phyloP scores from a whole-genome alignment of 1,284 basidiomycete genomes.

The Cutaneotrichosporon curvatum region DNA sequence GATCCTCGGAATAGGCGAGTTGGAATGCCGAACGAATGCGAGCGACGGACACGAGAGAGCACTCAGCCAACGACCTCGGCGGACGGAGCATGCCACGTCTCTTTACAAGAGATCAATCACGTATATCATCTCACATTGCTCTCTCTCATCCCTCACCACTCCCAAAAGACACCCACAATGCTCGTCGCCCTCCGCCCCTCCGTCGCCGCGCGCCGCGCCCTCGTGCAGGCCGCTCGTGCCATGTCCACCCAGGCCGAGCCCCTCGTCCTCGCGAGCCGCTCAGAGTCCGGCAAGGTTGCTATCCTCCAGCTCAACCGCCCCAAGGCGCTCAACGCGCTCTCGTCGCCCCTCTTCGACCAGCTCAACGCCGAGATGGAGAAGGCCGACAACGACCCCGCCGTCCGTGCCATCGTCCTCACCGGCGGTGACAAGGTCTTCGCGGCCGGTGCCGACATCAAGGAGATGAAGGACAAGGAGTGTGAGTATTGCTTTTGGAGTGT shows the following conservation, averaged over 20 bases:
- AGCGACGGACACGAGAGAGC: too few relatives aligned
- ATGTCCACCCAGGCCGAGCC: constrained; percentile 36
- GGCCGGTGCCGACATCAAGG: constrained; percentile 57
- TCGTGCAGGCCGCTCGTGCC: constrained; percentile 19
- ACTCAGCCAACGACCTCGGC: too few relatives aligned
- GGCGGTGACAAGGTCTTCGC: constrained; percentile 92
- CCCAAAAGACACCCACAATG: constrained; percentile 8
- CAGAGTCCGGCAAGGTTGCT: constrained; percentile 54
- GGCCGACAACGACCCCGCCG: constrained; percentile 63
- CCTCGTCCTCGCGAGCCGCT: constrained; percentile 40
- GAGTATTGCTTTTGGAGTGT: constrained; percentile 41
- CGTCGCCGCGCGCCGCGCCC: constrained; percentile 14
- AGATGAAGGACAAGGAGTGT: constrained; percentile 71
- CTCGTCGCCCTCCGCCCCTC: constrained; percentile 17
- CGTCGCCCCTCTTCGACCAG: constrained; percentile 66
- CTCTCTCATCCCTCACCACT: constrained; percentile 1
- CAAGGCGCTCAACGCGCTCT: constrained; percentile 90
- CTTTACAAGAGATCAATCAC: too few relatives aligned
- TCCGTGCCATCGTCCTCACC: constrained; percentile 85
- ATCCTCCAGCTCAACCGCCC: constrained; percentile 93
- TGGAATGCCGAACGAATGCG: too few relatives aligned
- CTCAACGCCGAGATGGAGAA: constrained; percentile 67
- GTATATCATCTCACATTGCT: too few relatives aligned
- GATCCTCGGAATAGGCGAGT: too few relatives aligned
- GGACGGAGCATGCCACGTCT: too few relatives aligned